phyloP scores from a whole-genome alignment of 805 yeast genomes.

The Peterozyma toletana region DNA sequence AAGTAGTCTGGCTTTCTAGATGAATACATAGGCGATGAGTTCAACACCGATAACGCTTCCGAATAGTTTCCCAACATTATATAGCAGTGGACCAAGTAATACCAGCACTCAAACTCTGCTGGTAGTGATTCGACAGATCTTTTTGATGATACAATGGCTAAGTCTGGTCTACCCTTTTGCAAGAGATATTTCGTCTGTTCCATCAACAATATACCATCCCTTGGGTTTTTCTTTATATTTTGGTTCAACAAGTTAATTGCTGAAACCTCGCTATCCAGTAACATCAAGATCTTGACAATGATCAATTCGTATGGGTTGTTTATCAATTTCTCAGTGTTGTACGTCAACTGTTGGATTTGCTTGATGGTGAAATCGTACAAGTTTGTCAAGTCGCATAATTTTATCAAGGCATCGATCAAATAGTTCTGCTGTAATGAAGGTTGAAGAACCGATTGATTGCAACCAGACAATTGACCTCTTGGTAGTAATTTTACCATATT shows the following conservation, averaged over 20 bases:
- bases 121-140: slow-evolving; percentile 65
- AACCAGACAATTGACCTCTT: slow-evolving; percentile 40
- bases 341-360: slow-evolving; percentile 21
- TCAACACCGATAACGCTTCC: slow-evolving; percentile 59
- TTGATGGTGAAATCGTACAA: slow-evolving; percentile 31
- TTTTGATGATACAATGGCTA: slow-evolving; percentile 54
- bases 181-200: slow-evolving; percentile 62
- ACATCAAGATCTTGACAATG: slow-evolving; percentile 31
- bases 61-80: slow-evolving; percentile 46
- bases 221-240: slow-evolving; percentile 33
- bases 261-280: slow-evolving; percentile 35
- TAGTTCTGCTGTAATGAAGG: slow-evolving; percentile 37
- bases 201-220: slow-evolving; percentile 49
- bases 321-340: slow-evolving; percentile 7
- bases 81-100: slow-evolving; percentile 51
- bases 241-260: slow-evolving; percentile 38
- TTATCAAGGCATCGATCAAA: slow-evolving; percentile 42
- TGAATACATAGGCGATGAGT: slow-evolving; percentile 67
- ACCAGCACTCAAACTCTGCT: slow-evolving; percentile 72
- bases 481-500: slow-evolving; percentile 37
- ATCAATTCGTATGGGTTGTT: slow-evolving; percentile 22
- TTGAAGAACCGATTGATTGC: slow-evolving; percentile 23
- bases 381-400: slow-evolving; percentile 30
- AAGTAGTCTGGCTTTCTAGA: slow-evolving; percentile 36
- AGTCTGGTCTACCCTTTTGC: slow-evolving; percentile 39